Evolutionary conservation across 306 rosid species (phyloP).

Genomic region (Echinosophora koreensis): DNA sequence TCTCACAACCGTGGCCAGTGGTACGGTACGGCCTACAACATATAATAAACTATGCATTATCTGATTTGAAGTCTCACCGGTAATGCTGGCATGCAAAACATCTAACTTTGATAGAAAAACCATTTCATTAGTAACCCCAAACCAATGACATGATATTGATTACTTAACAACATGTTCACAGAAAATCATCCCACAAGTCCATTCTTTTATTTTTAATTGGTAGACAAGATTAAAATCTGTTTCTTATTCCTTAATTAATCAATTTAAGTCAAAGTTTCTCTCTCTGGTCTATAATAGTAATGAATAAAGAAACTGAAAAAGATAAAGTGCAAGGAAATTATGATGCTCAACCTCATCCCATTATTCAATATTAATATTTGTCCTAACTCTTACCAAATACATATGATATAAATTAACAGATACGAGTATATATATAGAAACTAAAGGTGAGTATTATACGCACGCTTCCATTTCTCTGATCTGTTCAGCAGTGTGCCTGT

Average conservation of each 20-base stretch:
- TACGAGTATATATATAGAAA: background rate
- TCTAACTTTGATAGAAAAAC: conserved; percentile 3
- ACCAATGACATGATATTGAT: conserved; percentile 10
- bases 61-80: conserved; percentile 37
- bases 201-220: background rate
- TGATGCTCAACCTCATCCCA: background rate
- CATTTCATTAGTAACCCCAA: conserved; percentile 19
- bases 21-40: conserved; percentile 45
- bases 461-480: conserved; percentile 98
- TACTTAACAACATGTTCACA: conserved; percentile 31
- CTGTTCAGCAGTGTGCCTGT: conserved; percentile 88
- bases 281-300: background rate
- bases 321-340: conserved; percentile 28
- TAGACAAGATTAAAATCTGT: background rate
- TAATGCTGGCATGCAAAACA: conserved; percentile 44
- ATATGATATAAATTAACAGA: background rate
- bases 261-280: conserved; percentile 3
- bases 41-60: conserved; percentile 16
- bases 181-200: background rate
- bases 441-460: background rate
- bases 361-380: background rate
- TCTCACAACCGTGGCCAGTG: conserved; percentile 33
- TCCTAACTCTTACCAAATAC: background rate
- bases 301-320: conserved; percentile 10
- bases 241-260: background rate